Evolutionary conservation across 2,329 filamentous ascomycete genomes (phyloP), one percentile per base, ranked within the genome.

Genomic region (Alternaria tenuissima): DNA sequence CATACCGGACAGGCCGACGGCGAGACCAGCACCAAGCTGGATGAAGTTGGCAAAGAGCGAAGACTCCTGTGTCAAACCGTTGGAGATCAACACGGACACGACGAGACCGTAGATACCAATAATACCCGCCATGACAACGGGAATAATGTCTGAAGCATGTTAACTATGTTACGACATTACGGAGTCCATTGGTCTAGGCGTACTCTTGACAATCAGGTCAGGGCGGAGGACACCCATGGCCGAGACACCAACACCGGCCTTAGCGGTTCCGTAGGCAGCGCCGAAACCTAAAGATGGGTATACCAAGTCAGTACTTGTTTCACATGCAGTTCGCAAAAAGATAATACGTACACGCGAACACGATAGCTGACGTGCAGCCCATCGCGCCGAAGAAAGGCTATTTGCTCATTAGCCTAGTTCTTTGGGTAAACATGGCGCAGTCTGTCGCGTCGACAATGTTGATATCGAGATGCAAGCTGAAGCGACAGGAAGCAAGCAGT

Each of bases 51-150:
- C 76, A 77, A 82, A 85, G 41, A 85, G 80, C 41, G 82, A 78
- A 34, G 75, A 78, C 42, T 81, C 67, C 65, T 84, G 82, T 52
- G 73, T 74, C 56, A 85, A 78, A 65, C 83, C 80, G 79, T 84
- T 84, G 73, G 83, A 84, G 77, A 85, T 85, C 70, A 85, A 73
- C 73, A 85, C 83, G 44, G 82, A 84, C 53, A 85, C 83, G 76
- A 85, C 83, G 55, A 85, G 79, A 69, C 83, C 83, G 80, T 85
- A 99, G 82, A 99, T 98, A 91, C 93, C 95, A 84, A 99, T 98
- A 83, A 99, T 99, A 98, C 95, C 95, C 87, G 95, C 95, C 95
- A 99, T 99, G 89, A 99, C 97, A 83, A 98, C 95, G 80, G 95
- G 95, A 69, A 98, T 94, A 82, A 98, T 97, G 88, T 97, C 94